Base-by-base conservation (phyloP, 2,329 filamentous ascomycete genomes). In the Fusarium torreyae region DNA sequence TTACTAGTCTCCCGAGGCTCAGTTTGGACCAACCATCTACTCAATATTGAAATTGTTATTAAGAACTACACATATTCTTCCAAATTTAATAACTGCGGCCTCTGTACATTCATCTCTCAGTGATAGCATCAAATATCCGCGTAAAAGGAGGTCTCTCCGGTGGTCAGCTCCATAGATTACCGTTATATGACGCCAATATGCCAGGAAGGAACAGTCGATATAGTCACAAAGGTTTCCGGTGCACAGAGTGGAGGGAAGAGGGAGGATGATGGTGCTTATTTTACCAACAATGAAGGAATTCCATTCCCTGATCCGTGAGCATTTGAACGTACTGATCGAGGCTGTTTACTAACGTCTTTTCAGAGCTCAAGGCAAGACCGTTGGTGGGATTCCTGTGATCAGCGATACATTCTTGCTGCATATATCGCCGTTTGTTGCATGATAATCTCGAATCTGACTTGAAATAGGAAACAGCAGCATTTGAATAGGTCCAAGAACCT, bases 401-500 rank as follows among this genome's bases (percentile, higher is more conserved):
- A 62, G 55, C 5, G 55, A 62, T 9, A 53, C 34, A 6, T 53
- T 62, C 14, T 22, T 62, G 15, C 46, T 46, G 13, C 56, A 53
- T 53, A 61, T 46, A 40, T 46, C 10, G 14, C 6, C 1, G 7
- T n/a, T 18, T 18, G 13, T 7, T 15, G 7, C 1, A 11, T 4
- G 6, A 1, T 7, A 8, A 22, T n/a, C 18, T 17, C 45, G 38
- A 38, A 33, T 20, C 43, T 62, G 33, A 55, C 6, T 20, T 5
- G 7, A 18, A n/a, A 38, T 18, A 38, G 57, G 14, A 63, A 63
- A n/a, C 42, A 62, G 6, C 46, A 63, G 22, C 31, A 34, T 6
- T 62, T 63, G 13, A 63, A 62, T 18, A 48, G 57, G 3, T 62
- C 59, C 6, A 63, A 63, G 40, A 60, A 54, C 3, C 24, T 63